These are phyloP conservation scores for Penicillium cosmopolitanum DNA, from an alignment of 495 filamentous ascomycete genomes.

Conservation along the genomic window DNA sequence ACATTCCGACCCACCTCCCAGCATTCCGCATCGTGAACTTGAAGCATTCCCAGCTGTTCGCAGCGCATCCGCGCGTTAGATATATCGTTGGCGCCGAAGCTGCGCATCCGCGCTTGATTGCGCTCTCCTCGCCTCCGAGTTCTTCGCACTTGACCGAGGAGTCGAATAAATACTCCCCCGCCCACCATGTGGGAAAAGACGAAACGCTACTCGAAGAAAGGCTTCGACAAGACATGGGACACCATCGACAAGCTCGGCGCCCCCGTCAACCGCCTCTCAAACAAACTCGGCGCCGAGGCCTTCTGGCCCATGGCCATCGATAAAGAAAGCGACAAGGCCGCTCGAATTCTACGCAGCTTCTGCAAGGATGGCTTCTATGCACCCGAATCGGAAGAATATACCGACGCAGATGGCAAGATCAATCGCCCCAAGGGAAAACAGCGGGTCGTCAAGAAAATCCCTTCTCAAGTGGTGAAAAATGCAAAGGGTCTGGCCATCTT, in stretches of 20 bases:
- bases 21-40: conserved; percentile 3
- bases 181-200: conserved; percentile 46
- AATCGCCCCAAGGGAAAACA: conserved; percentile 68
- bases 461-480: conserved; percentile 75
- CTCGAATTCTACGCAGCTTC: conserved; percentile 77
- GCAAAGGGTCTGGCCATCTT: conserved; percentile 89
- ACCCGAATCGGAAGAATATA: conserved; percentile 35
- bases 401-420: conserved; percentile 41
- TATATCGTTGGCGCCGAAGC: conserved; percentile 20
- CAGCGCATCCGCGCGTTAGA: background rate
- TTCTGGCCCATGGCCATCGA: conserved; percentile 83
- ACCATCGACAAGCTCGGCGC: conserved; percentile 59
- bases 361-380: conserved; percentile 73
- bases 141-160: background rate
- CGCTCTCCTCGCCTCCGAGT: conserved; percentile 1
- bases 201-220: conserved; percentile 52
- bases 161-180: background rate
- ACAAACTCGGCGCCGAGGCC: conserved; percentile 74
- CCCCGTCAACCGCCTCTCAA: conserved; percentile 75
- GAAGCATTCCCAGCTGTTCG: conserved; percentile 2
- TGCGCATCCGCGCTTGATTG: background rate
- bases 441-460: conserved; percentile 80
- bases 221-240: conserved; percentile 59
- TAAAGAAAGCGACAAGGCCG: conserved; percentile 81
- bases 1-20: conserved; percentile 1